Evolutionary conservation across 768 basidiomycete genomes (phyloP).

Genomic region (Polyporus arcularius): DNA sequence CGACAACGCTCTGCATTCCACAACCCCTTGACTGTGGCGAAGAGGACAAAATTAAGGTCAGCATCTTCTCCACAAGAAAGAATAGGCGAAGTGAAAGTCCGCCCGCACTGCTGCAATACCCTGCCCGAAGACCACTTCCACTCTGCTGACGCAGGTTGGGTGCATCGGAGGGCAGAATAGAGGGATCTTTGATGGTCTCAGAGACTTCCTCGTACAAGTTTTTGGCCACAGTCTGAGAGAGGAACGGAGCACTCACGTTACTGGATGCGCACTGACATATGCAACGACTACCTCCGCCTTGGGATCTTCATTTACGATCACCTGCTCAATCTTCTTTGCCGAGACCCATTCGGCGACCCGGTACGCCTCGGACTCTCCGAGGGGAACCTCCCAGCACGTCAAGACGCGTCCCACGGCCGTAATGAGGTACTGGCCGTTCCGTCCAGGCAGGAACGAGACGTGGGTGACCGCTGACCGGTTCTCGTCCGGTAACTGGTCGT

Average conservation of each 20-base stretch:
- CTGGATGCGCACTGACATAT: slow-evolving; percentile 18
- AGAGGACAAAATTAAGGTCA: background rate
- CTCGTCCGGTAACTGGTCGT: slow-evolving; percentile 13
- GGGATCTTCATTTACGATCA: slow-evolving; percentile 33
- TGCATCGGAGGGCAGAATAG: too few species aligned
- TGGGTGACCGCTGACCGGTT: slow-evolving; percentile 26
- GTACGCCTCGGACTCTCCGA: slow-evolving; percentile 34
- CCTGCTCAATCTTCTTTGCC: slow-evolving; percentile 23
- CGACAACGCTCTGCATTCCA: slow-evolving; percentile 24
- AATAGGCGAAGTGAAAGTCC: background rate
- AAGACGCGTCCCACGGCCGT: slow-evolving; percentile 29
- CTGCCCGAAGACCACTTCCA: too few species aligned
- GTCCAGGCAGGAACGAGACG: slow-evolving; percentile 32
- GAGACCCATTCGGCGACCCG: slow-evolving; percentile 32
- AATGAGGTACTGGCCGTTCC: slow-evolving; percentile 34
- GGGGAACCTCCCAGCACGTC: slow-evolving; percentile 38
- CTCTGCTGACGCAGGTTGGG: too few species aligned
- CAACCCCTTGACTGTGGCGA: slow-evolving; percentile 4
- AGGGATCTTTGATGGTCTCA: too few species aligned
- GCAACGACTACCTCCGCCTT: slow-evolving; percentile 26
- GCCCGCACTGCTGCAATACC: too few species aligned
- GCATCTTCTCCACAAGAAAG: background rate
- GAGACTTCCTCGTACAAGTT: background rate
- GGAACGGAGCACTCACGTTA: slow-evolving; percentile 16
- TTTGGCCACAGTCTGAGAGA: background rate